phyloP scores from a whole-genome alignment of 208 protist species.

The Trypanosoma melophagium region DNA sequence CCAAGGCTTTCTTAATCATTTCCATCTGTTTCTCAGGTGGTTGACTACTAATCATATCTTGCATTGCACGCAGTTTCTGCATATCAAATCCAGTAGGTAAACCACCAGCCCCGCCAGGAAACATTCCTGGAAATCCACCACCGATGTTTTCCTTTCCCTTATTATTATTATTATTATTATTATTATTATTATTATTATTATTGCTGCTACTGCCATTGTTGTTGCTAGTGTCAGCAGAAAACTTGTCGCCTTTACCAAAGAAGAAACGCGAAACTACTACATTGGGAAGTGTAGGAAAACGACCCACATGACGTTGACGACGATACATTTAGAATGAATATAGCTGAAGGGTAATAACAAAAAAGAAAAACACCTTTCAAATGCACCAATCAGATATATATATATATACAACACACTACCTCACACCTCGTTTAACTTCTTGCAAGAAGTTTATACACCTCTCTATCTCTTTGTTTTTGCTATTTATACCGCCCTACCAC shows the following conservation, averaged over 20 bases:
- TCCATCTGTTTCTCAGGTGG: conserved; percentile 79
- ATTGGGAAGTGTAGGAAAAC: not conserved
- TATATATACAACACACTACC: no score
- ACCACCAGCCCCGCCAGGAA: conserved; percentile 7
- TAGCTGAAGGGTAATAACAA: not conserved
- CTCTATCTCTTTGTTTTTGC: no score
- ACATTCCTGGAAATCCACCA: conserved; percentile 15
- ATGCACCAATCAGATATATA: not conserved
- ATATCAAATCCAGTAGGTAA: conserved; percentile 57
- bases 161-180: conserved; percentile 3
- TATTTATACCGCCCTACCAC: no score
- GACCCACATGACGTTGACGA: conserved; percentile 3
- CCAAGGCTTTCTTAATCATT: conserved; percentile 80
- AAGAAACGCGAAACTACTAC: not conserved
- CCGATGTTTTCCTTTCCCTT: conserved; percentile 8
- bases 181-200: not conserved
- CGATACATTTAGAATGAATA: conserved; percentile 16
- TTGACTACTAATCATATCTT: conserved; percentile 74
- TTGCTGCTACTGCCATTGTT: not conserved
- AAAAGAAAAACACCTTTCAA: conserved; percentile 1
- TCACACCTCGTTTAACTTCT: no score
- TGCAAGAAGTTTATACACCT: no score
- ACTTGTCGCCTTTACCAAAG: conserved; percentile 13
- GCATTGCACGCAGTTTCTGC: conserved; percentile 66
- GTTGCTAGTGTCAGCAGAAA: not conserved